Percentiles rank a stretch among this genome's conserved stretches.
These are phyloP conservation scores for Leishmania lainsoni DNA, from an alignment of 208 protist species.

Conservation along the genomic window DNA sequence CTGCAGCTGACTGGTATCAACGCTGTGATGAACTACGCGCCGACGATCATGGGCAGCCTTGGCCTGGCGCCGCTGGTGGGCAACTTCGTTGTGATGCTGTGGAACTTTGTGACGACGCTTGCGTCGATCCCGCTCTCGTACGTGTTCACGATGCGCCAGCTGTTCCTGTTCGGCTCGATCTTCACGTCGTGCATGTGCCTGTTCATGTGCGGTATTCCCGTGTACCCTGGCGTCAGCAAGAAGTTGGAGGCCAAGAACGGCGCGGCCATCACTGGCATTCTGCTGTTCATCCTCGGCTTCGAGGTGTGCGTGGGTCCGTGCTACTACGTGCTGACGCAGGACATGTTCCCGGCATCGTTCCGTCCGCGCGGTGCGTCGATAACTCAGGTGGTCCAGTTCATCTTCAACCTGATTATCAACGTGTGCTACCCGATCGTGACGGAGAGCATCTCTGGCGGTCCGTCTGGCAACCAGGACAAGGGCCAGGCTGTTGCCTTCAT, in stretches of 20 bases:
- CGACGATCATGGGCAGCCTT: slow-evolving; percentile 72
- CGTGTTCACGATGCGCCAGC: slow-evolving; percentile 71
- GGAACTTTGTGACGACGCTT: slow-evolving; percentile 87
- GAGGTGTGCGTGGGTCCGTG: slow-evolving; percentile 79
- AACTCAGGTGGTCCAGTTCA: slow-evolving; percentile 75
- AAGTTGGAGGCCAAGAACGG: slow-evolving; percentile 52
- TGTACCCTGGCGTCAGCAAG: slow-evolving; percentile 69
- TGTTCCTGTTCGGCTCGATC: slow-evolving; percentile 67
- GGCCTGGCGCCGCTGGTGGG: slow-evolving; percentile 68
- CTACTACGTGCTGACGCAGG: slow-evolving; percentile 86
- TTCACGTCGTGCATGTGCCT: slow-evolving; percentile 68
- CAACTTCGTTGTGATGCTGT: slow-evolving; percentile 85
- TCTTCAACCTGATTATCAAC: slow-evolving; percentile 91
- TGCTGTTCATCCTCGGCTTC: slow-evolving; percentile 79
- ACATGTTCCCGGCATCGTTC: slow-evolving; percentile 84
- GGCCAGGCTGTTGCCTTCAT: slow-evolving; percentile 86
- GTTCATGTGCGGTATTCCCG: slow-evolving; percentile 78
- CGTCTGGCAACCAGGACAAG: slow-evolving; percentile 84
- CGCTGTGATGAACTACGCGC: slow-evolving; percentile 89
- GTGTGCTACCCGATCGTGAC: slow-evolving; percentile 83
- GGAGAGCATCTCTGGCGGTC: slow-evolving; percentile 78
- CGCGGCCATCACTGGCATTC: slow-evolving; percentile 78
- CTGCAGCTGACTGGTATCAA: slow-evolving; percentile 89
- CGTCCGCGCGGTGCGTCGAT: slow-evolving; percentile 67
- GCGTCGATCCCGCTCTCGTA: slow-evolving; percentile 68